A percentile compares a stretch with the other conserved stretches of the same genome.
Evolutionary conservation across 2,329 filamentous ascomycete genomes (phyloP).

Genomic region (Fusarium mangiferae): DNA sequence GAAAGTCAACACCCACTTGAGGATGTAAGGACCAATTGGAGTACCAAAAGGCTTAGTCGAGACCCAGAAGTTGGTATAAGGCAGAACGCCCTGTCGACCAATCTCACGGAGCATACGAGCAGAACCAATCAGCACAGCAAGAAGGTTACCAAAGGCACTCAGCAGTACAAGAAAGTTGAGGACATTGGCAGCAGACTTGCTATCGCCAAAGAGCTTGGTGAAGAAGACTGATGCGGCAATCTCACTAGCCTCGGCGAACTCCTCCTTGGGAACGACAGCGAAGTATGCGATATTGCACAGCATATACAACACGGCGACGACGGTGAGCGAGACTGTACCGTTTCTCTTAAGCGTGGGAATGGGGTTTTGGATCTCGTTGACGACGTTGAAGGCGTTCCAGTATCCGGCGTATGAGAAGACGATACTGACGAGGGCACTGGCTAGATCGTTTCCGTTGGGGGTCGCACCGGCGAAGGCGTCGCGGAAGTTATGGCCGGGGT

Average conservation of each 20-base stretch:
- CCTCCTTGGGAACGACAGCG: conserved; percentile 63
- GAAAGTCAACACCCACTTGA: conserved; percentile 67
- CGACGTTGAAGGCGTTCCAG: conserved; percentile 69
- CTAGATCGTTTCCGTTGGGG: conserved; percentile 50
- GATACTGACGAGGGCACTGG: conserved; percentile 65
- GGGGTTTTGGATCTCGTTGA: conserved; percentile 71
- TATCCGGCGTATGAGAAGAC: conserved; percentile 69
- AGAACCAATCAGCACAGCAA: conserved; percentile 64
- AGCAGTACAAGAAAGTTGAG: conserved; percentile 68
- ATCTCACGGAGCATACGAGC: conserved; percentile 70
- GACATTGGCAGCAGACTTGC: conserved; percentile 58
- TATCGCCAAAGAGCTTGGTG: conserved; percentile 63
- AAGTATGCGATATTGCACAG: conserved; percentile 72
- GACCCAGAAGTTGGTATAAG: conserved; percentile 70
- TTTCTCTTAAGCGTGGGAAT: conserved; percentile 63
- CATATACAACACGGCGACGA: conserved; percentile 66
- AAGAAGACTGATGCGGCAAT: conserved; percentile 70
- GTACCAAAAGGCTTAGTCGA: conserved; percentile 72
- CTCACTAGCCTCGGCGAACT: conserved; percentile 63
- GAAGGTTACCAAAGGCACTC: conserved; percentile 68
- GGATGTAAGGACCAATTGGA: conserved; percentile 65
- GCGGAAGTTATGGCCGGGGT: conserved; percentile 51
- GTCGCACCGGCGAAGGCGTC: conserved; percentile 51
- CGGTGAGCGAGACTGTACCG: conserved; percentile 59
- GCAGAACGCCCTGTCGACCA: conserved; percentile 69